A percentile compares a stretch with the other conserved stretches of the same genome.
phyloP scores from a whole-genome alignment of 2,329 filamentous ascomycete species.

The Myriosclerotinia duriaeana region DNA sequence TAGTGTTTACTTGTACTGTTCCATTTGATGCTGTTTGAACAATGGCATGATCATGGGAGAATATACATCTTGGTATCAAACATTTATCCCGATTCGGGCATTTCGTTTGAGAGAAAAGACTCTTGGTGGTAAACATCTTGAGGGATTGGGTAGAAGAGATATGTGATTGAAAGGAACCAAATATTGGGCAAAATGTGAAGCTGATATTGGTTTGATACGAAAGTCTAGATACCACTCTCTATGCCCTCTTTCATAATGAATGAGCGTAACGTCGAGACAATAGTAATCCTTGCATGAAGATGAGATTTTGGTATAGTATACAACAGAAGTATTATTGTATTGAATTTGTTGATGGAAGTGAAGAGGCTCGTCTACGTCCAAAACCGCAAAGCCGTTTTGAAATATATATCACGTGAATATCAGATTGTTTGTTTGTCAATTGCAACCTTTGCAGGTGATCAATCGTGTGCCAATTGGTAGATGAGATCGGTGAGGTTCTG shows the following conservation, averaged over 20 bases:
- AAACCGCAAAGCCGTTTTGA: background rate
- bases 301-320: background rate
- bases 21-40: conserved; percentile 26
- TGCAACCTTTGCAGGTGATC: background rate
- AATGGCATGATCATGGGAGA: conserved; percentile 28
- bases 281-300: background rate
- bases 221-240: background rate
- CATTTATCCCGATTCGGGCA: conserved; percentile 40
- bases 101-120: conserved; percentile 37
- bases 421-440: background rate
- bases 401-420: background rate
- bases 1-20: background rate
- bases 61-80: conserved; percentile 40
- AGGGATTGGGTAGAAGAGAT: background rate
- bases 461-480: background rate
- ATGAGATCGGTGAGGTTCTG: no score
- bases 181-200: background rate
- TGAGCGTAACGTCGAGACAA: background rate
- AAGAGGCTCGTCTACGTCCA: background rate
- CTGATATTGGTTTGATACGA: background rate
- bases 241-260: background rate
- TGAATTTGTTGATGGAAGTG: background rate
- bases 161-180: background rate
- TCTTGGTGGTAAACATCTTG: conserved; percentile 40
- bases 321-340: background rate